These are phyloP conservation scores for Paracorniculantispora psalliotae DNA, from an alignment of 2,329 filamentous ascomycete genomes.

Conservation along the genomic window DNA sequence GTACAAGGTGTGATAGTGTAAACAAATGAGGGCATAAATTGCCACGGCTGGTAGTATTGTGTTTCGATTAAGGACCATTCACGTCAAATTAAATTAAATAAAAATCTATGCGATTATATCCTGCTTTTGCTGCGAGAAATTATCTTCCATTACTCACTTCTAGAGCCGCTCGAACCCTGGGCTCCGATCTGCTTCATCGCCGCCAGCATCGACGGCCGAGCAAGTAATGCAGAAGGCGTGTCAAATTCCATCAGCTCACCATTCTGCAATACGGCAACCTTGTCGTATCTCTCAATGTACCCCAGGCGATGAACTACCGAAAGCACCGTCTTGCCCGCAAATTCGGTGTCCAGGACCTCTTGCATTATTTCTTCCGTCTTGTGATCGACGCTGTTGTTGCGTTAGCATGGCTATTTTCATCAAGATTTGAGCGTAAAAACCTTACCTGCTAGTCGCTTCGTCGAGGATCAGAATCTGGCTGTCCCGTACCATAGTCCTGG, in stretches of 20 bases:
- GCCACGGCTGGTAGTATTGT: too few species aligned
- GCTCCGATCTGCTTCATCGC: constrained; percentile 1
- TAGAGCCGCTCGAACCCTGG: background rate
- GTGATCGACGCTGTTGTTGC: constrained; percentile 25
- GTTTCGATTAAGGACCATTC: too few species aligned
- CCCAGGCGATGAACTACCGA: constrained; percentile 36
- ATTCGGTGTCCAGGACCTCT: constrained; percentile 27
- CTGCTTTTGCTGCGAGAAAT: background rate
- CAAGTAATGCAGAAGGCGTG: background rate
- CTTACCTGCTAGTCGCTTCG: constrained; percentile 31
- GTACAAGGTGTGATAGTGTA: too few species aligned
- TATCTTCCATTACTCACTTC: background rate
- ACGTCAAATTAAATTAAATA: too few species aligned
- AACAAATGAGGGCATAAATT: too few species aligned
- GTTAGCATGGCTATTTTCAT: background rate
- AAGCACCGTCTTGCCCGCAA: constrained; percentile 45
- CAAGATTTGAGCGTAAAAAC: background rate
- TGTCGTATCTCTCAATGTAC: constrained; percentile 47
- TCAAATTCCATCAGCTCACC: constrained; percentile 6
- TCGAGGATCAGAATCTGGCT: constrained; percentile 34
- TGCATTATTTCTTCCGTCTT: constrained; percentile 31
- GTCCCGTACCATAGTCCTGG: constrained; percentile 30
- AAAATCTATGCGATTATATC: too few species aligned
- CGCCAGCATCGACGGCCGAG: background rate
- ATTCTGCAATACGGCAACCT: constrained; percentile 59